Evolutionary conservation across 305 asterid species (phyloP), one percentile per base, ranked within the genome.

Genomic region (Fraxinus sp.): DNA sequence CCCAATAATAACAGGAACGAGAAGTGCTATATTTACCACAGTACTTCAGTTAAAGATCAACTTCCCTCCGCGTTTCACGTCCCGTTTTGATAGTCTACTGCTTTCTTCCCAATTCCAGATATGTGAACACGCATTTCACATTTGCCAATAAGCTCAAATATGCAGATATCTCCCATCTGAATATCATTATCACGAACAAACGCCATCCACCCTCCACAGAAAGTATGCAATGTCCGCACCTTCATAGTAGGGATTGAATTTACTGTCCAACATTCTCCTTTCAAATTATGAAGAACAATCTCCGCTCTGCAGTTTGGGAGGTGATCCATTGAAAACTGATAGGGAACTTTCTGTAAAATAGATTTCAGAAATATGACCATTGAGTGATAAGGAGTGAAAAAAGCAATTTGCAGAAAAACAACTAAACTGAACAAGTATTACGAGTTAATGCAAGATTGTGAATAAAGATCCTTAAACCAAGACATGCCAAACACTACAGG

Each of bases 121-220:
- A 95, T 84, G 87, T 95, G 98, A 64, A 95, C 98, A 26, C 96
- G 92, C 97, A 95, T 91, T 86, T 94, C 95, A 78, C 93, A 91
- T 78, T 86, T 89, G 82, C 93, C 97, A 85, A 92, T 85, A 24
- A 94, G 94, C 91, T 95, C 98, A 83, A 95, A 95, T 81, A 95
- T 95, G 94, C 98, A 95, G 77, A 95, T 94, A 86, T 95, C 98
- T 76, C 98, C 98, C 91, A 92, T 86, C 86, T 91, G 97, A 85
- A 95, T 86, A 84, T 88, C 88, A 81, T 95, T 95, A 41, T 92
- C 97, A 78, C 98, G 97, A 83, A 94, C 97, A 91, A 94, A 95
- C 77, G 98, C 95, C 91, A 94, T 92, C 98, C 98, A 95, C 71
- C 98, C 98, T 82, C 98, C 98, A 86, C 98, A 95, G 83, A 95